These are phyloP conservation scores for Phytophthora ramorum DNA, from an alignment of 352 stramenopile genomes.

Conservation along the genomic window DNA sequence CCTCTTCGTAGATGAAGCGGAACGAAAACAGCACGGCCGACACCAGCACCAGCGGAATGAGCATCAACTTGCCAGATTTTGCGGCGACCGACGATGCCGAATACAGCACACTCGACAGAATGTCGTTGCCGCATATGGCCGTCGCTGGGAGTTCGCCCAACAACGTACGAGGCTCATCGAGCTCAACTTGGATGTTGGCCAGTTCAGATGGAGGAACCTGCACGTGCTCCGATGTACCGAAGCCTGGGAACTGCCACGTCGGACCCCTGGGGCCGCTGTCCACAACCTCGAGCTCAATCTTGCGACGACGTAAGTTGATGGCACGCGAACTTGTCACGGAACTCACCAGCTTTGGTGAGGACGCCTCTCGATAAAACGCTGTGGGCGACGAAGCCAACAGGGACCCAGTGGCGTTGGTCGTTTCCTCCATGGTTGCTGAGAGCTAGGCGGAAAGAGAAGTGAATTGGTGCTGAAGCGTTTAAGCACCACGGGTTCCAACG, in stretches of 20 bases:
- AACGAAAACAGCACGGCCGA: conserved; percentile 59
- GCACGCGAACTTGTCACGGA: conserved; percentile 21
- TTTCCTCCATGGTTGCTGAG: conserved; percentile 1
- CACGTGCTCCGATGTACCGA: conserved; percentile 42
- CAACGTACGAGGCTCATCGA: conserved; percentile 31
- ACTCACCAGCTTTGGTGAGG: background rate
- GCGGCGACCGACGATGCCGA: conserved; percentile 44
- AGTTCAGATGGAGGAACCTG: conserved; percentile 39
- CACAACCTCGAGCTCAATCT: conserved; percentile 52
- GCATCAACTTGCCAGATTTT: conserved; percentile 79
- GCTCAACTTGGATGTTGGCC: conserved; percentile 34
- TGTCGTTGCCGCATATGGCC: conserved; percentile 92
- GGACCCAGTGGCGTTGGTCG: background rate
- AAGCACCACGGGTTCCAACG: no score
- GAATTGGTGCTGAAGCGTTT: background rate
- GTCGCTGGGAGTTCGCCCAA: conserved; percentile 78
- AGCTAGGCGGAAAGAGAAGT: background rate
- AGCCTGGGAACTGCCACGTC: conserved; percentile 48
- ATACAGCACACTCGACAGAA: conserved; percentile 86
- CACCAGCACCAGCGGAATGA: conserved; percentile 79
- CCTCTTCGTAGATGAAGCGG: conserved; percentile 89
- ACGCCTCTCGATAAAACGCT: conserved; percentile 5
- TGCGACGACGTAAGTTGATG: conserved; percentile 41
- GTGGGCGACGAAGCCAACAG: conserved; percentile 6
- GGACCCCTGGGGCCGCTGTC: conserved; percentile 31